These are phyloP conservation scores for Hypericum perforatum DNA, from an alignment of 345 rosid species.

Conservation along the genomic window DNA sequence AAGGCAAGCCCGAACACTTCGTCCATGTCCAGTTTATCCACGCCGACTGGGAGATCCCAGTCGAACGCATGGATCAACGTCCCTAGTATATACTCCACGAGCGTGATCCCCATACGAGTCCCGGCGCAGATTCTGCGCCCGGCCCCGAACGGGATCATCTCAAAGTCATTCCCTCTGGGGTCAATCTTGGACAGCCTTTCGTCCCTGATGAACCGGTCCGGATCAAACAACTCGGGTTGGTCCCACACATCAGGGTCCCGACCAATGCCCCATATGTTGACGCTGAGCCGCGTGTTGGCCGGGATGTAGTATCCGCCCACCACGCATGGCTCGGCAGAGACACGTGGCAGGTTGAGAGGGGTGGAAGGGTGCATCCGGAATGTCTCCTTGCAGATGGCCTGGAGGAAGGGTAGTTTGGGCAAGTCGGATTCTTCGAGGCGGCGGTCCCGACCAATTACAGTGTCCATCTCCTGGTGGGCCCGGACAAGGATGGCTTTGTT, in stretches of 20 bases:
- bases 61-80: conserved; percentile 18
- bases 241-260: conserved; percentile 16
- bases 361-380: conserved; percentile 24
- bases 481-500: conserved; percentile 29
- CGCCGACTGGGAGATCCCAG: conserved; percentile 11
- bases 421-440: conserved; percentile 9
- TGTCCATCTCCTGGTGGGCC: conserved; percentile 58
- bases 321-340: conserved; percentile 11
- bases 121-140: conserved; percentile 25
- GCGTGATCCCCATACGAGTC: conserved; percentile 15
- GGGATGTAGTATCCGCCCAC: conserved; percentile 20
- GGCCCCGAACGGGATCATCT: conserved; percentile 24
- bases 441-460: conserved; percentile 41
- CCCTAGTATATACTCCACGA: conserved; percentile 15
- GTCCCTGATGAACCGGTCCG: conserved; percentile 14
- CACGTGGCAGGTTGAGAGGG: conserved; percentile 17
- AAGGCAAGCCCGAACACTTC: conserved; percentile 21
- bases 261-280: conserved; percentile 23
- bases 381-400: conserved; percentile 19
- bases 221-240: conserved; percentile 16
- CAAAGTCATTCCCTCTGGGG: conserved; percentile 19
- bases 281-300: conserved; percentile 15
- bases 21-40: conserved; percentile 18
- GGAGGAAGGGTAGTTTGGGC: conserved; percentile 16
- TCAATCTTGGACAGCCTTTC: conserved; percentile 12